phyloP scores from a whole-genome alignment of 495 filamentous ascomycete genomes.

The Pyronema domesticum region DNA sequence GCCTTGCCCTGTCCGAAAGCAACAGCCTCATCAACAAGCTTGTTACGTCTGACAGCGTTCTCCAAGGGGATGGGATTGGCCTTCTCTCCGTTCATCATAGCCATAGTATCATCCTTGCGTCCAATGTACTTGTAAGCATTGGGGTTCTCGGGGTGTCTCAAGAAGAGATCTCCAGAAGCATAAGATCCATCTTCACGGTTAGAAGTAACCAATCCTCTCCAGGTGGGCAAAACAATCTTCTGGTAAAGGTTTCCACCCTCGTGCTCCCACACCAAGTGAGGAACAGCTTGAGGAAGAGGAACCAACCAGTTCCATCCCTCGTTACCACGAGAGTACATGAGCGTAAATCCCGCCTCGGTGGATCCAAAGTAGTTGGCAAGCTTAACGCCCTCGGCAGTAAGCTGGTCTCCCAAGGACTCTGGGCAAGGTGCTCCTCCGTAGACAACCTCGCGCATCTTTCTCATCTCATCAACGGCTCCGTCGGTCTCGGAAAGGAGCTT shows the following conservation, averaged over 20 bases:
- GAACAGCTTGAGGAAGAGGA: constrained; percentile 30
- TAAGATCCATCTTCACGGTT: constrained; percentile 43
- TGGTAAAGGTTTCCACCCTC: constrained; percentile 32
- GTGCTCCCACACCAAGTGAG: constrained; percentile 36
- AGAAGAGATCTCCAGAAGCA: constrained; percentile 40
- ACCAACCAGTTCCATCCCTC: constrained; percentile 38
- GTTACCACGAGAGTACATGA: constrained; percentile 30
- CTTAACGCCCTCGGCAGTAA: constrained; percentile 33
- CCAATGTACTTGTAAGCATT: constrained; percentile 32
- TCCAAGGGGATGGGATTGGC: constrained; percentile 28
- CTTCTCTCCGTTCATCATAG: constrained; percentile 38
- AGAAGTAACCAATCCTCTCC: constrained; percentile 42
- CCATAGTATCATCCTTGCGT: constrained; percentile 34
- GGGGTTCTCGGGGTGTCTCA: constrained; percentile 30
- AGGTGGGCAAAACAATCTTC: constrained; percentile 37
- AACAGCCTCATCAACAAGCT: constrained; percentile 10
- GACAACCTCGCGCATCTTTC: constrained; percentile 30
- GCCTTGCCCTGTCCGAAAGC: constrained; percentile 13
- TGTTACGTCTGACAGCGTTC: constrained; percentile 6
- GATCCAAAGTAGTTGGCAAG: constrained; percentile 38
- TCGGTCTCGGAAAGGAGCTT: constrained; percentile 35
- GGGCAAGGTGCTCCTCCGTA: constrained; percentile 38
- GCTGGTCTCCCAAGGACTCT: constrained; percentile 38
- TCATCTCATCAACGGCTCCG: constrained; percentile 31
- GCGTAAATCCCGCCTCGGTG: constrained; percentile 37